Base-by-base conservation (phyloP, 257 asterid genomes). In the Mentha longifolia region DNA sequence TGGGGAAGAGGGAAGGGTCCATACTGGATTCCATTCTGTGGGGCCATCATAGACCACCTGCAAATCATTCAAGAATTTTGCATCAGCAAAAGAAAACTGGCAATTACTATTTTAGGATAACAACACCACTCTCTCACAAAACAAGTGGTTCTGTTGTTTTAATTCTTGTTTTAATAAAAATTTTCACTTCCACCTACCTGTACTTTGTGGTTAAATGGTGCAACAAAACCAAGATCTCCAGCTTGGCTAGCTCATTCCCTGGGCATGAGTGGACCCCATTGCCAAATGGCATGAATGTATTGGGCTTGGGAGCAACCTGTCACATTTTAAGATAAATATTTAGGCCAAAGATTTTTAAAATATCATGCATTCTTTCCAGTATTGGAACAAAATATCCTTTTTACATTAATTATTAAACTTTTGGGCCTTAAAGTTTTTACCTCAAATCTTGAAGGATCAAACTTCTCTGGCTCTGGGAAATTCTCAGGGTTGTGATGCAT, bases 361-460 rank as follows among this genome's bases (percentile, higher is more conserved):
- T 12, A 52, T 8, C 64, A 60, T 60, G 49, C 67, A 62, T 13
- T 37, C n/a, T 10, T 59, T 33, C 3, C 5, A 50, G 25, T 16
- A 22, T 55, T 13, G 22, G 31, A 58, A 58, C 42, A 58, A 58
- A 30, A 35, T 28, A 58, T 58, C 63, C 22, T 14, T 19, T 52
- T 22, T 22, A 55, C 16, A 55, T 55, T 33, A 55, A 22, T 55
- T 55, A 33, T 10, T 19, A 22, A 55, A 28, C 42, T 37, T 39
- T 3, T 28, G 63, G 63, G 62, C 16, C 37, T 41, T 14, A 2
- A 22, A 5, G 56, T 56, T 30, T 73, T 74, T 82, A 91, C 98
- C 98, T 91, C 96, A 84, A 94, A 94, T 86, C 98, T 91, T 72
- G 96, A 91, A 61, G 98, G 98, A 78, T 94, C 95, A 81, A 93